Evolutionary conservation across 75 land plant genomes (phyloP).

Genomic region (Chamaecyparis obtusa): DNA sequence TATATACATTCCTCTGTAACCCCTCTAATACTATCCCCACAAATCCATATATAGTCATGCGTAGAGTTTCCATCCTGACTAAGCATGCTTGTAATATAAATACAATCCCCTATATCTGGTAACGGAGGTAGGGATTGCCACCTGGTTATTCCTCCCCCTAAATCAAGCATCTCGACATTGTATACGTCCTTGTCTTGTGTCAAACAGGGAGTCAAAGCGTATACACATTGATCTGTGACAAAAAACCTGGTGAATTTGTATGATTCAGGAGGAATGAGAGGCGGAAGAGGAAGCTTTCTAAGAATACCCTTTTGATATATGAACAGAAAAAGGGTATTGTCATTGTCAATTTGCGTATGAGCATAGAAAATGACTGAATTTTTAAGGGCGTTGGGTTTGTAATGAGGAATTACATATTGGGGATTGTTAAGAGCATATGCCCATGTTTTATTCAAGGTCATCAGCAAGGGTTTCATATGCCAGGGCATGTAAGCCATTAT

Average conservation of each 20-base stretch:
- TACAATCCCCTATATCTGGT: neutral
- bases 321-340: neutral
- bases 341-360: neutral
- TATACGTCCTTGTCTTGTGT: neutral
- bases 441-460: neutral
- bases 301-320: neutral
- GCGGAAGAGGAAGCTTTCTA: constrained; percentile 1
- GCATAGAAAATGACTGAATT: constrained; percentile 2
- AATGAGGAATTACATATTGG: neutral
- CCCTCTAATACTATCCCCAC: neutral
- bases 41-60: neutral
- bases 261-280: neutral
- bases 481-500: neutral
- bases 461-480: neutral
- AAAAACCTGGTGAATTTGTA: neutral
- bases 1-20: neutral
- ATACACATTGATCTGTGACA: neutral
- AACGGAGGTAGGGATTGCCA: neutral
- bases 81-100: neutral
- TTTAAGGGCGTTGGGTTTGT: neutral
- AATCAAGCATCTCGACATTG: neutral
- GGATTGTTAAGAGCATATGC: neutral
- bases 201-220: neutral
- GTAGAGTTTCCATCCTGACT: neutral
- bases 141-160: neutral